A percentile compares a stretch with the other conserved stretches of the same genome.
These are phyloP conservation scores for Flaveria floridana DNA, from an alignment of 140 eudicot genomes.

Conservation along the genomic window DNA sequence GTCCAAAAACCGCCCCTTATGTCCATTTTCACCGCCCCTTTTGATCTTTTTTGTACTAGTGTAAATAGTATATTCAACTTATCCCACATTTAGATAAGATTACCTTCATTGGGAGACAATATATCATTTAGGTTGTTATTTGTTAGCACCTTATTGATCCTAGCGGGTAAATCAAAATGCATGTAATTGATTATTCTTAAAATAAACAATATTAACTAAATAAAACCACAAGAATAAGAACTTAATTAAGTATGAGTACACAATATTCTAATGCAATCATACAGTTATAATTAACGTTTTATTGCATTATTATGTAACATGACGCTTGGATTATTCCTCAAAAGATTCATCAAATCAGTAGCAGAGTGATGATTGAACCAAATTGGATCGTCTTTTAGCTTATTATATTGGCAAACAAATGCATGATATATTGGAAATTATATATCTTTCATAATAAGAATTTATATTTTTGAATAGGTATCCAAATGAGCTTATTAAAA, in stretches of 20 bases:
- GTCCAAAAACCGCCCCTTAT: no score
- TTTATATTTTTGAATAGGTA: not conserved
- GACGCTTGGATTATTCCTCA: constrained; percentile 23
- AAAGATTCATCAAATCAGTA: constrained; percentile 21
- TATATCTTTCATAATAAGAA: not conserved
- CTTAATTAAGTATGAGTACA: not conserved
- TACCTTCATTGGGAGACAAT: no score
- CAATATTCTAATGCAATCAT: not conserved
- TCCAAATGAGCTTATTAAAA: not conserved
- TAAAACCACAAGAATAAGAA: not conserved
- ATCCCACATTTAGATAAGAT: no score
- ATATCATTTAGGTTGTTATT: no score
- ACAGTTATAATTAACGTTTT: not conserved
- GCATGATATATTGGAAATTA: not conserved
- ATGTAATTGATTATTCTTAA: not conserved
- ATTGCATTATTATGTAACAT: constrained; percentile 11
- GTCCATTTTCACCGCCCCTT: no score
- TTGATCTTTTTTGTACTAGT: no score
- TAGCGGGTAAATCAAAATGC: not conserved
- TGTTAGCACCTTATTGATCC: no score
- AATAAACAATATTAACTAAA: not conserved
- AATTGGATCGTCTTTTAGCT: not conserved
- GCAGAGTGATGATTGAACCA: constrained; percentile 17
- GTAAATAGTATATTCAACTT: no score
- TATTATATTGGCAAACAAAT: constrained; percentile 4